Percentiles rank a stretch among this genome's conserved stretches.
These are phyloP conservation scores for Clausena lansium DNA, from an alignment of 345 rosid genomes.

Conservation along the genomic window DNA sequence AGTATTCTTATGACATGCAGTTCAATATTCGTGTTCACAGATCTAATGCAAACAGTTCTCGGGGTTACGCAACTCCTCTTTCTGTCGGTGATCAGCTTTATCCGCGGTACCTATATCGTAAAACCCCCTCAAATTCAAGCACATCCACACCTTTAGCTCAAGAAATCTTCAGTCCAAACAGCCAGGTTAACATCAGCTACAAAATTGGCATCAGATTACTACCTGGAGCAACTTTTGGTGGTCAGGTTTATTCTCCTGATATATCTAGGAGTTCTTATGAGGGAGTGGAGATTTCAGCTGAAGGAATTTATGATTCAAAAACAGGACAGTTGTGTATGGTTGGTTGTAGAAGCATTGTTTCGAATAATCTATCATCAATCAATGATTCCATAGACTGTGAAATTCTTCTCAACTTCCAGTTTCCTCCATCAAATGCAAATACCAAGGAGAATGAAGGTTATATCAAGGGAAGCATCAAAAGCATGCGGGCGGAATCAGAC, in stretches of 20 bases:
- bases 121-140: background rate
- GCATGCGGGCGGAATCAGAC: constrained; percentile 31
- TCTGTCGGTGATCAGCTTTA: constrained; percentile 35
- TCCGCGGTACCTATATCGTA: background rate
- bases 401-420: constrained; percentile 32
- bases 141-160: background rate
- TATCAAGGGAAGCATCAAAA: constrained; percentile 46
- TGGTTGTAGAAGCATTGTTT: constrained; percentile 35
- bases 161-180: background rate
- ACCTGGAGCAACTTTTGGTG: constrained; percentile 4
- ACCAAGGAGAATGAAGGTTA: constrained; percentile 19
- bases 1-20: constrained; percentile 35
- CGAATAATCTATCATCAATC: background rate
- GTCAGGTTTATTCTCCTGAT: background rate
- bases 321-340: constrained; percentile 52
- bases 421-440: constrained; percentile 39
- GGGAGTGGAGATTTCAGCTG: constrained; percentile 36
- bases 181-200: constrained; percentile 39
- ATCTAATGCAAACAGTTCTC: constrained; percentile 20
- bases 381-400: constrained; percentile 36
- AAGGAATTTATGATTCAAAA: constrained; percentile 40
- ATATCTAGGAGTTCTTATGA: background rate
- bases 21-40: constrained; percentile 26
- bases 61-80: constrained; percentile 36
- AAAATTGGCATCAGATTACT: constrained; percentile 18